These are phyloP conservation scores for Aspergillus floridensis DNA, from an alignment of 2,329 filamentous ascomycete species.

Conservation along the genomic window DNA sequence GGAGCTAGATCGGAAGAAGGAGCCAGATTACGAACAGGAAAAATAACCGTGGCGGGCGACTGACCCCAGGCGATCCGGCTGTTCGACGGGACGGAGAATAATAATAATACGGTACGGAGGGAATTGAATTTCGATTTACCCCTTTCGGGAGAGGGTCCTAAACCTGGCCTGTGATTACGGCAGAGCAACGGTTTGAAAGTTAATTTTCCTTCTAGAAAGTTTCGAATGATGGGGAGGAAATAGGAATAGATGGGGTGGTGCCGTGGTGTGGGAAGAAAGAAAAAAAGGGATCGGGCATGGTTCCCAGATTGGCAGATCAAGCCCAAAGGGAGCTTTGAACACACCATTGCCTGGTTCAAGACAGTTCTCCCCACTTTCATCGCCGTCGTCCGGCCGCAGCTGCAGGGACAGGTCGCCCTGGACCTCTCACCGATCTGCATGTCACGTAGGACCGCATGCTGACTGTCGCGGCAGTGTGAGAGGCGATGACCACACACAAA, in stretches of 20 bases:
- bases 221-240: constrained; percentile 22
- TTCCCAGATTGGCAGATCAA: not conserved
- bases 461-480: not conserved
- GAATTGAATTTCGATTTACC: constrained; percentile 5
- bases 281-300: not conserved
- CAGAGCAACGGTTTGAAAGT: constrained; percentile 26
- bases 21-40: constrained; percentile 1
- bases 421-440: constrained; percentile 12
- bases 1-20: not conserved
- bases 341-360: constrained; percentile 10
- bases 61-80: constrained; percentile 9
- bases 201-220: constrained; percentile 37
- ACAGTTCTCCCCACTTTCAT: not conserved
- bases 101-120: not conserved
- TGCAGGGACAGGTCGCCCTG: constrained; percentile 3
- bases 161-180: constrained; percentile 21
- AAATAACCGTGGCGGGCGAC: not conserved
- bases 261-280: not conserved
- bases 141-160: constrained; percentile 15
- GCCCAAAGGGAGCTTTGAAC: constrained; percentile 9
- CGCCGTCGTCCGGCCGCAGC: not conserved
- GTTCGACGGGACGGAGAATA: constrained; percentile 5
- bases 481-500: too few relatives aligned
- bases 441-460: constrained; percentile 19
- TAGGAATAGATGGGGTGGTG: too few relatives aligned